A percentile compares a stretch with the other conserved stretches of the same genome.
Conservation (phyloP, 306 rosid species). For the Carpinus viminea region DNA sequence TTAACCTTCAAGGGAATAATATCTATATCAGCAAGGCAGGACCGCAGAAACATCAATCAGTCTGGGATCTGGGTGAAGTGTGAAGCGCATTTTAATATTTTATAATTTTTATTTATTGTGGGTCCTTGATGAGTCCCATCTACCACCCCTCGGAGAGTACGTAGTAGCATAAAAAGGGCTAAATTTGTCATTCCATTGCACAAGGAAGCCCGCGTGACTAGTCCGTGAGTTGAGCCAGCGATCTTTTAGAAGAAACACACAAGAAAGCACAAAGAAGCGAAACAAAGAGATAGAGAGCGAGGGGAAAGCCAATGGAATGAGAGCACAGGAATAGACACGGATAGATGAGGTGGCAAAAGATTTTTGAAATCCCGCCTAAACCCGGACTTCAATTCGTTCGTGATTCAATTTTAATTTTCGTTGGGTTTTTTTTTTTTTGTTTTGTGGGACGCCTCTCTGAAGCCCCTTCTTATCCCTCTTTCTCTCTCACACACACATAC, state of each 20-base stretch:
- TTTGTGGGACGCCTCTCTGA: conserved; percentile 19
- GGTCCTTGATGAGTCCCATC: conserved; percentile 11
- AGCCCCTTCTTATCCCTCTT: conserved; percentile 53
- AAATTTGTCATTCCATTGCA: conserved; percentile 24
- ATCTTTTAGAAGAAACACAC: conserved; percentile 44
- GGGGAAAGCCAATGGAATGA: neutral
- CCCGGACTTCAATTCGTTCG: conserved; percentile 59
- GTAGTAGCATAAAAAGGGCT: neutral
- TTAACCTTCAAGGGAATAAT: conserved; percentile 20
- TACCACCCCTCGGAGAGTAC: neutral
- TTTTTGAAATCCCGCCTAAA: conserved; percentile 88
- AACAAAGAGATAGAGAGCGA: neutral
- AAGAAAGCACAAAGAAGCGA: conserved; percentile 54
- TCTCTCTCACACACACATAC: conserved; percentile 17
- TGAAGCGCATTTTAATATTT: too few species aligned
- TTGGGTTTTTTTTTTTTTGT: conserved; percentile 2
- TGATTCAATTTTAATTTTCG: conserved; percentile 31
- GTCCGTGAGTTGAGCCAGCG: neutral
- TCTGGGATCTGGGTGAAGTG: too few species aligned
- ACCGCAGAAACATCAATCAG: conserved; percentile 12
- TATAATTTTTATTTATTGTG: neutral
- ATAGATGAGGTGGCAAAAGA: conserved; percentile 59
- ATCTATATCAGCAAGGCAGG: conserved; percentile 8
- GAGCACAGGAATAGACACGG: conserved; percentile 57
- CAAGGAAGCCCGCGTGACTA: conserved; percentile 8